phyloP scores from a whole-genome alignment of 345 rosid genomes.

The Eucalyptus rudis region DNA sequence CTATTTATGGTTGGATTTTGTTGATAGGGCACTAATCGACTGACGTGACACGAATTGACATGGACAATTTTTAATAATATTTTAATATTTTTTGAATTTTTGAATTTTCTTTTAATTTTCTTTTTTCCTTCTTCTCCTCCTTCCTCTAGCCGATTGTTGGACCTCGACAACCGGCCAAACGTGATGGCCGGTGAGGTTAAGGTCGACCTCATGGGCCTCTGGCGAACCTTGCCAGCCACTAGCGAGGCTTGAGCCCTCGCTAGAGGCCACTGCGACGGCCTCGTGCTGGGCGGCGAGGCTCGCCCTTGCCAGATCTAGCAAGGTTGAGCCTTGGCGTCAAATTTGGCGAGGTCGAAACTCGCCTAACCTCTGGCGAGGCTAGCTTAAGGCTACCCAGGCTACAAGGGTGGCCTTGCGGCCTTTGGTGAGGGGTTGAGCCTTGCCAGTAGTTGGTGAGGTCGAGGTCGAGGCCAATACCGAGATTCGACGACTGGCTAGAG shows the following conservation, averaged over 20 bases:
- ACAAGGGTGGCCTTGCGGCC: too few species aligned
- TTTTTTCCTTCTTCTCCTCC: neutral
- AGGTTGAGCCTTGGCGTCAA: accelerated
- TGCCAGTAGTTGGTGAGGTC: accelerated
- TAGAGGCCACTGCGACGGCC: accelerated
- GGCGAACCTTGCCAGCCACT: accelerated
- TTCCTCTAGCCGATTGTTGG: accelerated
- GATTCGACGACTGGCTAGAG: accelerated
- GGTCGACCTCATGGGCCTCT: too few species aligned
- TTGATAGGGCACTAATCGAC: accelerated
- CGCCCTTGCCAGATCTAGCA: accelerated
- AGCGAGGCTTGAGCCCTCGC: accelerated
- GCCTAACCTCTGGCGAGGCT: accelerated
- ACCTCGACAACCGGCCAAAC: accelerated
- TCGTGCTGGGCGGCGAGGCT: accelerated
- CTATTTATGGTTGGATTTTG: accelerated
- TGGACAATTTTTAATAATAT: too few species aligned
- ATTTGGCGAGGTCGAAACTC: accelerated
- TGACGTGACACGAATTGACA: accelerated
- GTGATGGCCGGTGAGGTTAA: accelerated
- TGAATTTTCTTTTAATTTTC: too few species aligned
- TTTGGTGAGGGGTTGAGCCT: too few species aligned
- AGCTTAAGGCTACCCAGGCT: accelerated
- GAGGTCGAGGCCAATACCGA: accelerated
- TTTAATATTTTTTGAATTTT: too few species aligned